Conservation (phyloP, 2,329 filamentous ascomycete genomes). For the Penicillium olsonii region DNA sequence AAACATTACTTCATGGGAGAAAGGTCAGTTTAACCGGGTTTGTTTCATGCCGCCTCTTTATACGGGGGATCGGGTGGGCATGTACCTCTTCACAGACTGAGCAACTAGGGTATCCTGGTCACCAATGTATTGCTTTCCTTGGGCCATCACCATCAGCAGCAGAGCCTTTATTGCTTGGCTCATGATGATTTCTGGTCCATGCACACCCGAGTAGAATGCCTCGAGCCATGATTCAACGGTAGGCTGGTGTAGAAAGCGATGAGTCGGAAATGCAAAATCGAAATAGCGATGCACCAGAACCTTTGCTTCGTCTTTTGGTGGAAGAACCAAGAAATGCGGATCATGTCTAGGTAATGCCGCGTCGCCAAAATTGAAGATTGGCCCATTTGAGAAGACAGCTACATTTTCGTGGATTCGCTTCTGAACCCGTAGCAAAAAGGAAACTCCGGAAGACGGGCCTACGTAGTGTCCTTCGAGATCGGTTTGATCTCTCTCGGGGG, state of each 20-base stretch:
- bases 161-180: constrained; percentile 41
- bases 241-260: neutral
- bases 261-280: neutral
- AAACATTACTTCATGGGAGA: constrained; percentile 15
- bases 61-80: neutral
- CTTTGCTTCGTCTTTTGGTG: neutral
- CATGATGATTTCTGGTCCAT: neutral
- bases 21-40: constrained; percentile 1
- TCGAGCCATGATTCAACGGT: neutral
- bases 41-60: neutral
- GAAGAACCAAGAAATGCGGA: neutral
- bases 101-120: constrained; percentile 16
- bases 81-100: constrained; percentile 15
- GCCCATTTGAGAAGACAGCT: constrained; percentile 40
- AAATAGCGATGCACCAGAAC: neutral
- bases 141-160: constrained; percentile 57
- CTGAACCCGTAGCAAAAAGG: constrained; percentile 54
- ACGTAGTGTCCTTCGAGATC: constrained; percentile 45
- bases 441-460: constrained; percentile 50
- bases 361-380: constrained; percentile 51
- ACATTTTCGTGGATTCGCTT: constrained; percentile 36
- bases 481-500: neutral
- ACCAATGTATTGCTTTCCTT: constrained; percentile 49
- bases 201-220: neutral
- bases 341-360: neutral